Percentiles rank a stretch among this genome's conserved stretches.
Evolutionary conservation across 2,329 filamentous ascomycete genomes (phyloP).

Genomic region (Westerdykella sp.): DNA sequence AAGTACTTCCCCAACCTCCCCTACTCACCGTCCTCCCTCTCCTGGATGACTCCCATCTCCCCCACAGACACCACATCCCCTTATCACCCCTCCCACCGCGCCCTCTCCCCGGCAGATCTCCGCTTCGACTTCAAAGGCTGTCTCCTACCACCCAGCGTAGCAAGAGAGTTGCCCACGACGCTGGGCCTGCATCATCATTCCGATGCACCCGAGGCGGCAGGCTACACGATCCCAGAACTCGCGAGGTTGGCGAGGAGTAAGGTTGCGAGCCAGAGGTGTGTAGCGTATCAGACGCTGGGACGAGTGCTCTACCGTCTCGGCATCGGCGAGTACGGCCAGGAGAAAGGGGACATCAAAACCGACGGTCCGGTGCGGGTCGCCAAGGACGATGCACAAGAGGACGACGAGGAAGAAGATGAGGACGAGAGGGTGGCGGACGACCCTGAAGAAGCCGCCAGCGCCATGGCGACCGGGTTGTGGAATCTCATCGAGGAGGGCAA

Average conservation of each 20-base stretch:
- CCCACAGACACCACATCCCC: constrained; percentile 61
- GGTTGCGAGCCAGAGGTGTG: constrained; percentile 79
- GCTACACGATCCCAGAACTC: constrained; percentile 86
- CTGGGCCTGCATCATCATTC: constrained; percentile 90
- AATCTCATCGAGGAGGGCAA: constrained; percentile 66
- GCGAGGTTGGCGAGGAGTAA: constrained; percentile 72
- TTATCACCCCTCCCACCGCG: constrained; percentile 72
- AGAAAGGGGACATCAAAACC: constrained; percentile 32
- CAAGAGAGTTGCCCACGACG: constrained; percentile 66
- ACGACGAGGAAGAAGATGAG: constrained; percentile 25
- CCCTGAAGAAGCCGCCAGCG: constrained; percentile 37
- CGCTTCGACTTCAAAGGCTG: constrained; percentile 84
- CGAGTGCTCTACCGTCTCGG: constrained; percentile 79
- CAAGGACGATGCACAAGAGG: constrained; percentile 33
- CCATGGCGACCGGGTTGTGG: constrained; percentile 73
- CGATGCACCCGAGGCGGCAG: constrained; percentile 84
- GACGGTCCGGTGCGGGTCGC: constrained; percentile 44
- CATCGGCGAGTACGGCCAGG: constrained; percentile 60
- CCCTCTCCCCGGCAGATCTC: constrained; percentile 67
- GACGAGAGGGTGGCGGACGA: constrained; percentile 38
- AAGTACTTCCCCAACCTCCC: constrained; percentile 92
- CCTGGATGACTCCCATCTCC: constrained; percentile 74
- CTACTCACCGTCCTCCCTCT: constrained; percentile 75
- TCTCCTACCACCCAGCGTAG: constrained; percentile 69
- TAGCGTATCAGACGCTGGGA: constrained; percentile 87